Evolutionary conservation across 805 yeast genomes (phyloP).

Genomic region (Yarrowia deformans): DNA sequence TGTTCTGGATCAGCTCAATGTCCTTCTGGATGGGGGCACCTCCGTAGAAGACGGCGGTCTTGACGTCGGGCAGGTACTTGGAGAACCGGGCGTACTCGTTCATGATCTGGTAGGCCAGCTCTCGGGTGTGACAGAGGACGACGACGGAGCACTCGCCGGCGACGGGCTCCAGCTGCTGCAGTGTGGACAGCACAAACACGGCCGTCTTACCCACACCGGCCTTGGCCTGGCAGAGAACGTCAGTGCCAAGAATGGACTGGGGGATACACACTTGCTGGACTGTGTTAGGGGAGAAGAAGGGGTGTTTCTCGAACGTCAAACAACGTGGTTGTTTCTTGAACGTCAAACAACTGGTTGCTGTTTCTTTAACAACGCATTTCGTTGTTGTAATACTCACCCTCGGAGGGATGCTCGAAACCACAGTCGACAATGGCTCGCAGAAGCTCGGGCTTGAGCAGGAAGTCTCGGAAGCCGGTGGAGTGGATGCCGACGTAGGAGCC

Average conservation of each 20-base stretch:
- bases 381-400: slow-evolving; percentile 70
- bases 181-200: slow-evolving; percentile 91
- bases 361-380: no score
- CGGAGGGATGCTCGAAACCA: slow-evolving; percentile 99
- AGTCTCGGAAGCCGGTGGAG: slow-evolving; percentile 98
- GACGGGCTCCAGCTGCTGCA: slow-evolving; percentile 96
- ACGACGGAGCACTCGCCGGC: slow-evolving; percentile 95
- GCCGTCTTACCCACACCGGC: slow-evolving; percentile 99
- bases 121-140: slow-evolving; percentile 98
- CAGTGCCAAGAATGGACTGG: slow-evolving; percentile 96
- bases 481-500: slow-evolving; percentile 98
- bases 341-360: no score
- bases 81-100: slow-evolving; percentile 97
- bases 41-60: slow-evolving; percentile 96
- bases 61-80: slow-evolving; percentile 97
- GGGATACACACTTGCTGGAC: slow-evolving; percentile 99
- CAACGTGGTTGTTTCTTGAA: no score
- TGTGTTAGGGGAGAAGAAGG: no score
- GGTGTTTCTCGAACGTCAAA: no score
- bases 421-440: slow-evolving; percentile 98
- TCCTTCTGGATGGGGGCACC: slow-evolving; percentile 89
- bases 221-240: slow-evolving; percentile 98
- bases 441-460: slow-evolving; percentile 93
- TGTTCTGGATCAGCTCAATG: slow-evolving; percentile 84
- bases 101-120: slow-evolving; percentile 96